phyloP scores from a whole-genome alignment of 75 land plant species.

The Ceratopteris richardii region DNA sequence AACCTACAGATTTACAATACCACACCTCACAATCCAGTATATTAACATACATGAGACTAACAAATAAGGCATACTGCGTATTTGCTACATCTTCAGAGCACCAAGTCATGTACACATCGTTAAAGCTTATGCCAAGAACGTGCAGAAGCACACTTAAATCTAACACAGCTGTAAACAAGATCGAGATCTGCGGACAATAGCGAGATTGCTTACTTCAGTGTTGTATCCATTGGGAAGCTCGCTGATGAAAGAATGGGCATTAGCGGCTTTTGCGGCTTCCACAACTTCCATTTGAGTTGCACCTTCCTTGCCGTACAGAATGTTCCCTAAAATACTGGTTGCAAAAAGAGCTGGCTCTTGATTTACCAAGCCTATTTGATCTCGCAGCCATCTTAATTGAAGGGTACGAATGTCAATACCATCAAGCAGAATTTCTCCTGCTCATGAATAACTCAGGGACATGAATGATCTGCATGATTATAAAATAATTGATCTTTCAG shows the following conservation, averaged over 20 bases:
- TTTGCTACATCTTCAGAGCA: not conserved
- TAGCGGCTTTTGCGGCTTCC: slow-evolving; percentile 85
- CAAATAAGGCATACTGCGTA: not conserved
- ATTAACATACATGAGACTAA: not conserved
- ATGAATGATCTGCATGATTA: too few relatives aligned
- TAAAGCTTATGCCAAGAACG: not conserved
- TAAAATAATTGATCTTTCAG: not conserved
- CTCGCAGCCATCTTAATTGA: slow-evolving; percentile 76
- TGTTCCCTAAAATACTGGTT: slow-evolving; percentile 77
- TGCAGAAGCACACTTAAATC: slow-evolving; percentile 1
- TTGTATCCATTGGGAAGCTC: slow-evolving; percentile 70
- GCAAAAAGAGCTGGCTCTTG: slow-evolving; percentile 97
- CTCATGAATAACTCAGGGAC: not conserved
- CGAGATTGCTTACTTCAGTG: slow-evolving; percentile 45
- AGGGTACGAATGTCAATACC: slow-evolving; percentile 67
- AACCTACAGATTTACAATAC: slow-evolving; percentile 34
- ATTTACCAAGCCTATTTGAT: slow-evolving; percentile 91
- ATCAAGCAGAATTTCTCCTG: slow-evolving; percentile 78
- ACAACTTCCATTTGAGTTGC: slow-evolving; percentile 71
- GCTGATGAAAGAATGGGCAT: slow-evolving; percentile 82
- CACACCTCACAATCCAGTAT: too few relatives aligned
- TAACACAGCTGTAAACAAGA: not conserved
- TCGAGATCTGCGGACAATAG: not conserved
- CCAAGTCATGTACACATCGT: not conserved
- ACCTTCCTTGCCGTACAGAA: slow-evolving; percentile 83